Base-by-base conservation (phyloP, 371 early-diverging fungal species). In the Mucor mucedo region DNA sequence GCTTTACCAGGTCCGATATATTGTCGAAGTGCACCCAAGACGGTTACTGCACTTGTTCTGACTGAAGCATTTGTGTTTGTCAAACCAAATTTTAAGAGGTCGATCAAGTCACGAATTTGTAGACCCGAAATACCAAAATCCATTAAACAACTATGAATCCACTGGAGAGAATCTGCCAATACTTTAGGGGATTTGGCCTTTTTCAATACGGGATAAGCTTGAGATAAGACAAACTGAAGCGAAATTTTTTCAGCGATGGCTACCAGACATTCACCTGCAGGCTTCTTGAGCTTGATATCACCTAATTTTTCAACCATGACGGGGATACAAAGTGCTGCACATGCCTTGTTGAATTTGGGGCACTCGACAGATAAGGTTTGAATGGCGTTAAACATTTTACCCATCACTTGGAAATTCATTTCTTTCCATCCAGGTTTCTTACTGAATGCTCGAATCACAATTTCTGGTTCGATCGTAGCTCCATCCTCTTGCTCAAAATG, bases 341-440 rank as follows among this genome's bases (percentile, higher is more conserved):
- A 85, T 0, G 89, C 89, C 28, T 86, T 84, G n/a, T 79, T 83
- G 63, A 95, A 95, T 1, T 85, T 79, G 8, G 87, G 74, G 13
- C 71, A 65, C 45, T 88, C 76, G 16, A 72, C 74, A 5, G 94
- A 85, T 63, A 95, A 75, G 13, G 84, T 70, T 58, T 89, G 85
- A 58, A 96, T 82, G 0, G 89, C 73, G 47, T 79, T 82, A 72
- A 90, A 86, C 54, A 92, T 67, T 59, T 77, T 88, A 48, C 71
- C 68, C 81, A 86, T 83, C 9, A 89, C 96, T 63, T 98, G 98
- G 68, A 97, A 97, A 76, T 97, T 97, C 81, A 85, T 93, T 69
- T 97, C 98, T 71, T 96, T 96, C 92, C 93, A 96, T 2, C 95
- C 97, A 0, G 96, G 96, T 45, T 91, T 92, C 62, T 91, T 91